Conservation (phyloP, 2,329 filamentous ascomycete species). For the Thermoascus crustaceus region DNA sequence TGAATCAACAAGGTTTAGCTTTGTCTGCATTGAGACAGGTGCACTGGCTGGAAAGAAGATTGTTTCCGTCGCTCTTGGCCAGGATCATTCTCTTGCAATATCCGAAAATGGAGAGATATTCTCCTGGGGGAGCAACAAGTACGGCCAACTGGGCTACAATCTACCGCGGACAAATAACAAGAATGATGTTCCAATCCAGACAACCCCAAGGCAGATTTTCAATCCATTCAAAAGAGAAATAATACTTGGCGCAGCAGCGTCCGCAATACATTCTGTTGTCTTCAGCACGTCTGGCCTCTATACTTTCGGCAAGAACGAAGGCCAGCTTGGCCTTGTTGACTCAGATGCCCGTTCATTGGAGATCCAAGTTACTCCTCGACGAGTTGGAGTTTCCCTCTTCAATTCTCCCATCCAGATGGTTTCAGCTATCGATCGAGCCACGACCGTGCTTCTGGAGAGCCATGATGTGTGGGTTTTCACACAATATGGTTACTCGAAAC, state of each 20-base stretch:
- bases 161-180: slow-evolving; percentile 55
- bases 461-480: slow-evolving; percentile 89
- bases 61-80: slow-evolving; percentile 70
- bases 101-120: slow-evolving; percentile 82
- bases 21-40: slow-evolving; percentile 70
- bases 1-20: slow-evolving; percentile 81
- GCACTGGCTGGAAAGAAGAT: slow-evolving; percentile 66
- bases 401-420: slow-evolving; percentile 65
- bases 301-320: slow-evolving; percentile 91
- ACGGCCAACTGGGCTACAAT: slow-evolving; percentile 77
- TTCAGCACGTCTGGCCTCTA: slow-evolving; percentile 75
- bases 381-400: slow-evolving; percentile 79
- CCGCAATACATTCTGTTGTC: slow-evolving; percentile 82
- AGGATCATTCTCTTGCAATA: slow-evolving; percentile 83
- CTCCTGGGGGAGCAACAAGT: slow-evolving; percentile 86
- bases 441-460: slow-evolving; percentile 74
- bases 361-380: slow-evolving; percentile 71
- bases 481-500: slow-evolving; percentile 88
- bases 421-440: slow-evolving; percentile 83
- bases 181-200: slow-evolving; percentile 78
- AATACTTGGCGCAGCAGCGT: slow-evolving; percentile 77
- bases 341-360: slow-evolving; percentile 88
- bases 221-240: slow-evolving; percentile 80
- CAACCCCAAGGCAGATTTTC: slow-evolving; percentile 78
- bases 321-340: slow-evolving; percentile 88